Percentiles rank a stretch among this genome's conserved stretches.
These are phyloP conservation scores for Rhypophila decipiens DNA, from an alignment of 495 filamentous ascomycete species.

Conservation along the genomic window DNA sequence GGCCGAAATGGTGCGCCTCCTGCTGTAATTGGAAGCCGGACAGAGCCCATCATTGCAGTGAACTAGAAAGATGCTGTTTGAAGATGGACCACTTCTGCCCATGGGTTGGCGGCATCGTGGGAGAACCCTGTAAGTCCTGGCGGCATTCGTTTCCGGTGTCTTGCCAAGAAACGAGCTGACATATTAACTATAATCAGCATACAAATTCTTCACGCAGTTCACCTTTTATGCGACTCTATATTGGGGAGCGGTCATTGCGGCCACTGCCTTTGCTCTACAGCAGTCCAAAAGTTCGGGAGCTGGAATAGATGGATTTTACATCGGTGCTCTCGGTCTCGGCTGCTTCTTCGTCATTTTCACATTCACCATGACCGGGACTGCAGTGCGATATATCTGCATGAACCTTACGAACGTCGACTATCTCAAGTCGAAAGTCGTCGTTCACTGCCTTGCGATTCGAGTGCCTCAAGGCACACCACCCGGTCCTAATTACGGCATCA, in stretches of 20 bases:
- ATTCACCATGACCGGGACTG: conserved; percentile 63
- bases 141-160: too few species aligned
- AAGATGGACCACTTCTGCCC: conserved; percentile 97
- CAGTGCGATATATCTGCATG: conserved; percentile 56
- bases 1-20: conserved; percentile 70
- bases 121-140: conserved; percentile 57
- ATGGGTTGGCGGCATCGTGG: conserved; percentile 88
- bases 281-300: conserved; percentile 15
- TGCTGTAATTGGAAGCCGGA: conserved; percentile 83
- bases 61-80: conserved; percentile 69
- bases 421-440: conserved; percentile 51
- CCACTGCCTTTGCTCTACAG: conserved; percentile 26
- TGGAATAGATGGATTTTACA: conserved; percentile 28
- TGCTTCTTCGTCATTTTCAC: conserved; percentile 72
- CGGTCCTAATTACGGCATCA: conserved; percentile 30
- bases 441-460: conserved; percentile 71
- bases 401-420: conserved; percentile 84
- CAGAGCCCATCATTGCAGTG: conserved; percentile 76
- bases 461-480: conserved; percentile 47
- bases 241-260: conserved; percentile 56
- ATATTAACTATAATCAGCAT: conserved; percentile 35
- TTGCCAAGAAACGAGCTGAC: too few species aligned
- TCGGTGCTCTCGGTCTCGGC: conserved; percentile 34
- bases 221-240: conserved; percentile 63
- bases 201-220: conserved; percentile 90